Conservation (phyloP, 2,329 filamentous ascomycete genomes). For the Fusarium sp. region DNA sequence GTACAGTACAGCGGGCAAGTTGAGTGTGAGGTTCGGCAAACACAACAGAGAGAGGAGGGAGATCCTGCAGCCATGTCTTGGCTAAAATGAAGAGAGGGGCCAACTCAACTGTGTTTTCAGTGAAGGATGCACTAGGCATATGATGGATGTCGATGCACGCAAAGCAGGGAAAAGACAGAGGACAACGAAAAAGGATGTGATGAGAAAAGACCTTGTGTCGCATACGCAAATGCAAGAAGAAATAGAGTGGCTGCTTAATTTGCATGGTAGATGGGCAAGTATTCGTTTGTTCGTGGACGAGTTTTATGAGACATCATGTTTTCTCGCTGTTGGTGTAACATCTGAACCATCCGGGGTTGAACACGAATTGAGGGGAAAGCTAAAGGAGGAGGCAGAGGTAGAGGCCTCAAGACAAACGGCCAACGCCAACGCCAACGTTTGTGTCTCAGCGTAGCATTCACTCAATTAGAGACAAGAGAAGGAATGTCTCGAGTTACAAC, state of each 20-base stretch:
- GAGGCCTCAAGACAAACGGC: conserved; percentile 15
- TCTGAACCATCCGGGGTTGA: background rate
- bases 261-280: background rate
- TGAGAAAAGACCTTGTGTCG: background rate
- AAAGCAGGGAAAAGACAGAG: background rate
- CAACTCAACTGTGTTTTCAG: background rate
- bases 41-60: background rate
- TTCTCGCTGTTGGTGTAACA: conserved; percentile 10
- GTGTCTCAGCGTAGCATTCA: background rate
- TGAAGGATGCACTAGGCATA: background rate
- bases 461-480: background rate
- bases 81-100: background rate
- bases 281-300: background rate
- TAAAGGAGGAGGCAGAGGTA: background rate
- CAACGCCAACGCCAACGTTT: background rate
- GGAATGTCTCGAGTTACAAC: background rate
- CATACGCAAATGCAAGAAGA: background rate
- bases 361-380: conserved; percentile 14
- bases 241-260: background rate
- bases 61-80: conserved; percentile 22
- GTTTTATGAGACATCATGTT: conserved; percentile 32
- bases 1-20: background rate
- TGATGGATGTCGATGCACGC: background rate
- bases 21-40: background rate
- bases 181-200: conserved; percentile 4